These are phyloP conservation scores for Prunus campanulata DNA, from an alignment of 306 rosid species.

Conservation along the genomic window DNA sequence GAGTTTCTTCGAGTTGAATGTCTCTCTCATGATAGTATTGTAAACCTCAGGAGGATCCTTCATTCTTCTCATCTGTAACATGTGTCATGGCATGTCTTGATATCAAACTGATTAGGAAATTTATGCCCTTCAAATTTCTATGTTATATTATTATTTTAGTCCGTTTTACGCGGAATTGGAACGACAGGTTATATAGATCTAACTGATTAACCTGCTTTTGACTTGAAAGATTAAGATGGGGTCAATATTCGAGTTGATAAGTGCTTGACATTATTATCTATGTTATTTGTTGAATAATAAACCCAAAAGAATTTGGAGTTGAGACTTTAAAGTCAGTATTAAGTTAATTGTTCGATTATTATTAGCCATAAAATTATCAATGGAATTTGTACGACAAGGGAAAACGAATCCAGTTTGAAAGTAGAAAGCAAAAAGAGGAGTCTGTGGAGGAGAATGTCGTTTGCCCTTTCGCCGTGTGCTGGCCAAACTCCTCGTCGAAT, in stretches of 20 bases:
- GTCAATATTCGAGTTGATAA: neutral
- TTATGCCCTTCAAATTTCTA: neutral
- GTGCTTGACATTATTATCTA: neutral
- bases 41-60: constrained; percentile 20
- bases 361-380: too few relatives aligned
- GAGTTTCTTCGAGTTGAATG: constrained; percentile 32
- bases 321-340: too few relatives aligned
- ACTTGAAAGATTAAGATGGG: too few relatives aligned
- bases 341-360: too few relatives aligned
- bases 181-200: too few relatives aligned
- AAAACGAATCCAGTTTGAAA: neutral
- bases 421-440: neutral
- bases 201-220: too few relatives aligned
- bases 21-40: constrained; percentile 1
- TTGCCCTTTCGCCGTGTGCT: neutral
- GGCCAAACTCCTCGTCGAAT: neutral
- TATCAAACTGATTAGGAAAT: neutral
- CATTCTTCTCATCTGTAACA: constrained; percentile 25
- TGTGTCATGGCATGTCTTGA: neutral
- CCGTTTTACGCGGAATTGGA: too few relatives aligned
- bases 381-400: neutral
- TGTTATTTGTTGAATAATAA: too few relatives aligned
- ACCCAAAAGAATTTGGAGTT: too few relatives aligned
- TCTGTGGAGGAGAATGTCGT: neutral
- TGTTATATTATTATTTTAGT: neutral